Evolutionary conservation across 805 yeast species (phyloP), one percentile per base, ranked within the genome.

Genomic region (Ogataea chonburiensis): DNA sequence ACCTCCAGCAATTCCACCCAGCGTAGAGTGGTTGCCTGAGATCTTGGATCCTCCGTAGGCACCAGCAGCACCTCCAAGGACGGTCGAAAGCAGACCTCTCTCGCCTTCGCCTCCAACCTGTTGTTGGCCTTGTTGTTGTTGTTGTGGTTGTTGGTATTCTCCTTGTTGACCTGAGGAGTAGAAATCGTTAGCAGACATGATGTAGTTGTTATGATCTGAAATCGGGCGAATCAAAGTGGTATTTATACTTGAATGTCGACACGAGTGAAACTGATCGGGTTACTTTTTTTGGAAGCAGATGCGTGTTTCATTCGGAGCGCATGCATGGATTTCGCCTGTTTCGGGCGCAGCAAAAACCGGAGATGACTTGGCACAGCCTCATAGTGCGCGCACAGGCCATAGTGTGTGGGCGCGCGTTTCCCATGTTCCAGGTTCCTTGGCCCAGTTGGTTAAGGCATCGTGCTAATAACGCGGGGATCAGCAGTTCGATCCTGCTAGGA

Each of bases 401-500:
- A n/a, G n/a, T n/a, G n/a, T n/a, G n/a, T n/a, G n/a, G n/a, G n/a
- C n/a, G n/a, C n/a, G n/a, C n/a, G n/a, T n/a, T n/a, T n/a, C n/a
- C n/a, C n/a, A n/a, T n/a, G n/a, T 35, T 24, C 34, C 29, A 35
- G 58, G 56, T 57, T 62, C 63, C 62, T 61, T 61, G 66, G 66
- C 66, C 66, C 66, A 61, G 66, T 61, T 60, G 66, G 66, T 61
- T 61, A 61, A 61, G 66, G 66, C 66, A 56, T 59, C 63, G 66
- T 61, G 66, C 66, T 61, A 61, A 61, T 61, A 61, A 61, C 66
- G 65, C 66, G 63, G 56, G 57, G 85, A 78, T 79, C 85, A 77
- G 82, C 85, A 75, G 85, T 79, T 79, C 85, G 85, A 79, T 78
- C 85, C 85, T 75, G 85, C 82, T 77, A 79, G 82, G 83, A 83